Evolutionary conservation across 805 yeast species (phyloP).

Genomic region (Pichia deserticola): DNA sequence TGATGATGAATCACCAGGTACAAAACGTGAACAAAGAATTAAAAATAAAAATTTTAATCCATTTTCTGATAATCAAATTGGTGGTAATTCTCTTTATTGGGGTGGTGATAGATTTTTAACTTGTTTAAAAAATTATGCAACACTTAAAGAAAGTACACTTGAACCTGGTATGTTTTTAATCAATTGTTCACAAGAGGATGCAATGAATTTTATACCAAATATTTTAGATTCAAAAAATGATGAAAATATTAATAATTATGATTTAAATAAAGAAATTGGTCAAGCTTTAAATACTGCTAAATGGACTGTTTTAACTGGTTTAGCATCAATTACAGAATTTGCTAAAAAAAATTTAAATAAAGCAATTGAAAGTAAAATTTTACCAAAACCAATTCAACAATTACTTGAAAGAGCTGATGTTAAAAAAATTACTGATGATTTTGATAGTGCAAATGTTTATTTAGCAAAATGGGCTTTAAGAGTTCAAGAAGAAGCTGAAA

Average conservation of each 20-base stretch:
- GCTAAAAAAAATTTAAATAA: slow-evolving; percentile 60
- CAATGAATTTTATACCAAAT: slow-evolving; percentile 48
- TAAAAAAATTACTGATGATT: slow-evolving; percentile 73
- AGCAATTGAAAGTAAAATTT: slow-evolving; percentile 34
- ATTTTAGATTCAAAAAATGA: slow-evolving; percentile 24
- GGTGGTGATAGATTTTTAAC: slow-evolving; percentile 79
- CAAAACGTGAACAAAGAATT: slow-evolving; percentile 50
- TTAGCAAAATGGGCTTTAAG: slow-evolving; percentile 95
- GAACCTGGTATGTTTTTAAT: slow-evolving; percentile 70
- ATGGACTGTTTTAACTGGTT: slow-evolving; percentile 79
- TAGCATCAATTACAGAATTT: slow-evolving; percentile 67
- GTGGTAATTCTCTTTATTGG: slow-evolving; percentile 59
- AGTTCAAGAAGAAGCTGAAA: slow-evolving; percentile 85
- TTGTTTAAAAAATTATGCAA: slow-evolving; percentile 46
- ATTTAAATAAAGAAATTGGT: slow-evolving; percentile 32
- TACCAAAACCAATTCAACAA: slow-evolving; percentile 52
- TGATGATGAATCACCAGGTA: slow-evolving; percentile 78
- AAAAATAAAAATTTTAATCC: slow-evolving; percentile 67
- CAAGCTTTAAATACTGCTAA: slow-evolving; percentile 59
- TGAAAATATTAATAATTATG: slow-evolving; percentile 25
- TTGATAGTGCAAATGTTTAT: slow-evolving; percentile 86
- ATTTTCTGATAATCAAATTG: slow-evolving; percentile 45
- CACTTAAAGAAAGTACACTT: slow-evolving; percentile 58
- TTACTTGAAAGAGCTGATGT: slow-evolving; percentile 75
- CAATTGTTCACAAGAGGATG: slow-evolving; percentile 68